These are phyloP conservation scores for Diaporthe citri DNA, from an alignment of 2,329 filamentous ascomycete species.

Conservation along the genomic window DNA sequence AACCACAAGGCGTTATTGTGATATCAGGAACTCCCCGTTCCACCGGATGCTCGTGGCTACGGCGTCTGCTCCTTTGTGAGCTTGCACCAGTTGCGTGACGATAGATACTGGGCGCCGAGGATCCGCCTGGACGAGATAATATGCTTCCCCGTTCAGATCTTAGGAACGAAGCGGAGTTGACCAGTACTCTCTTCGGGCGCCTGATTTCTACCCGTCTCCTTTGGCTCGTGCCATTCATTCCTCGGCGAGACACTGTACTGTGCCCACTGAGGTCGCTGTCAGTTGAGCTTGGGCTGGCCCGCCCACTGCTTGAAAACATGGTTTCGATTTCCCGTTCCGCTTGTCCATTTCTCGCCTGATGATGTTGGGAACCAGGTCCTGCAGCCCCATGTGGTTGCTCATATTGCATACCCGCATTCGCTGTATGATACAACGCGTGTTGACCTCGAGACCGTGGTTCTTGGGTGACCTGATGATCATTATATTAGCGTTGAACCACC, in stretches of 20 bases:
- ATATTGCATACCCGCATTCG: too few relatives aligned
- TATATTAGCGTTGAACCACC: too few relatives aligned
- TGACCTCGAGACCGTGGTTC: too few relatives aligned
- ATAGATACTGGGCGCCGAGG: not conserved
- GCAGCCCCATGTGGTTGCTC: too few relatives aligned
- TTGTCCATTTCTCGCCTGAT: too few relatives aligned
- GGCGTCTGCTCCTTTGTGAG: not conserved
- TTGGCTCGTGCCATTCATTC: not conserved
- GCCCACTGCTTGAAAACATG: too few relatives aligned
- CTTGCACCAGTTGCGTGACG: not conserved
- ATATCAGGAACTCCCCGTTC: not conserved
- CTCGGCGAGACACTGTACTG: not conserved
- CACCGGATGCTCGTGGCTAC: not conserved
- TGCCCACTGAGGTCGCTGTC: too few relatives aligned
- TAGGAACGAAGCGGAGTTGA: not conserved
- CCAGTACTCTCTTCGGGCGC: not conserved
- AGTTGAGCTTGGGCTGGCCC: too few relatives aligned
- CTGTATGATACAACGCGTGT: too few relatives aligned
- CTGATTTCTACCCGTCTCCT: not conserved
- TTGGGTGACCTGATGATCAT: too few relatives aligned
- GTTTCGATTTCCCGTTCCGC: too few relatives aligned
- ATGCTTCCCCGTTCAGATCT: not conserved
- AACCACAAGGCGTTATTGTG: not conserved
- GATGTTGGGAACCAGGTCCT: too few relatives aligned
- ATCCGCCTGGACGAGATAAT: not conserved